These are phyloP conservation scores for Puccinia hordei DNA, from an alignment of 1,284 basidiomycete genomes.

Conservation along the genomic window DNA sequence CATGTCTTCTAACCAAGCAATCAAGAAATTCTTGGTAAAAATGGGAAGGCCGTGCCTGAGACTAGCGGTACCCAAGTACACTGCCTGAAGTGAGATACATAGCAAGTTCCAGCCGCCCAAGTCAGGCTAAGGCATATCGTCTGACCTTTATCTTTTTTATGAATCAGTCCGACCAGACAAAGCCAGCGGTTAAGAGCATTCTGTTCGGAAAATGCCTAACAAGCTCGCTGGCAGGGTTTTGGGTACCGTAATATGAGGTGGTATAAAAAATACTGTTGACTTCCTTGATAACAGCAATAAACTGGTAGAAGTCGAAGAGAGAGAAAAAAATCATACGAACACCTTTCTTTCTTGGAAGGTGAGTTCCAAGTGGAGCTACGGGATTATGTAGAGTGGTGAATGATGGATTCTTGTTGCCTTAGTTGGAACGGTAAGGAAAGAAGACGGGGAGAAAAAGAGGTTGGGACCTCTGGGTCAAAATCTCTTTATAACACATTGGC, in stretches of 20 bases:
- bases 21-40: neutral
- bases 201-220: neutral
- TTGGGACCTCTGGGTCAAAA: slow-evolving; percentile 4
- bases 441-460: neutral
- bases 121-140: neutral
- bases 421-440: neutral
- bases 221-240: too few species aligned
- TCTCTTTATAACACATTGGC: neutral
- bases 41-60: neutral
- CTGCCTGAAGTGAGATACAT: neutral
- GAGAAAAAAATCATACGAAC: neutral
- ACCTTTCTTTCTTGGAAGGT: neutral
- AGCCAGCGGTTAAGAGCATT: neutral
- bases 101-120: neutral
- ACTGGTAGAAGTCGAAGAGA: neutral
- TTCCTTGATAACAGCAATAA: neutral
- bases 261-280: neutral
- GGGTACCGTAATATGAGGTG: too few species aligned
- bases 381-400: neutral
- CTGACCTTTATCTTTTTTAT: neutral
- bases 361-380: neutral
- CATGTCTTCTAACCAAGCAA: neutral
- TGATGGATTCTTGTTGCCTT: neutral
- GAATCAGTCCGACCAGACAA: neutral
- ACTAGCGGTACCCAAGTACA: too few species aligned